Evolutionary conservation across 768 basidiomycete species (phyloP).

Genomic region (Lentinula detonsa): DNA sequence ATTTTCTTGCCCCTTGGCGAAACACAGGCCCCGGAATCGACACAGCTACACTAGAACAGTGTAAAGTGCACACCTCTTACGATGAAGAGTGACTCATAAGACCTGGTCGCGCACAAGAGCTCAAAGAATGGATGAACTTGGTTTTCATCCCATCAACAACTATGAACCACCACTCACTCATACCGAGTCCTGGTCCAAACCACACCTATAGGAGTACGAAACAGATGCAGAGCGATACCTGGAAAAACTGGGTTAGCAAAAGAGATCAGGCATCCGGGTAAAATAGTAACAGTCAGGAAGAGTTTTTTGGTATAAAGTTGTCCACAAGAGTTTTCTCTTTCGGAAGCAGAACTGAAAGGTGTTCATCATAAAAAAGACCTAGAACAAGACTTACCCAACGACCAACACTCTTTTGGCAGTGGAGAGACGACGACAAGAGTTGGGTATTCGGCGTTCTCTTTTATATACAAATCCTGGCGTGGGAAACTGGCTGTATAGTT

Average conservation of each 20-base stretch:
- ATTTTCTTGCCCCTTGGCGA: slow-evolving; percentile 47
- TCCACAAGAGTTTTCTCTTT: slow-evolving; percentile 77
- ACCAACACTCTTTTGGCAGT: too few relatives aligned
- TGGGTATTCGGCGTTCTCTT: background rate
- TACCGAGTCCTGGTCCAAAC: background rate
- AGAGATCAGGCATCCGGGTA: background rate
- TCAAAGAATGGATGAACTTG: slow-evolving; percentile 88
- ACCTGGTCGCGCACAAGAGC: slow-evolving; percentile 30
- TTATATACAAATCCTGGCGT: background rate
- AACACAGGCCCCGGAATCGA: slow-evolving; percentile 26
- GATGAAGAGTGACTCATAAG: slow-evolving; percentile 25
- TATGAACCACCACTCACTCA: background rate
- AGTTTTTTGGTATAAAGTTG: slow-evolving; percentile 47
- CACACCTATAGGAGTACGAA: background rate
- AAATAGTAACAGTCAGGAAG: slow-evolving; percentile 37
- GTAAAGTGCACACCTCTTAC: slow-evolving; percentile 27
- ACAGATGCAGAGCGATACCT: too few relatives aligned
- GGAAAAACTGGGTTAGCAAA: background rate
- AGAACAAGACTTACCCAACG: slow-evolving; percentile 17
- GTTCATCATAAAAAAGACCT: slow-evolving; percentile 35
- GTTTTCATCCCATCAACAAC: slow-evolving; percentile 48
- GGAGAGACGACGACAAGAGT: background rate
- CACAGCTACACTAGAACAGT: slow-evolving; percentile 46
- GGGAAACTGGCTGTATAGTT: background rate
- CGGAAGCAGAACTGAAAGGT: slow-evolving; percentile 80